Conservation (phyloP, 108 stramenopile genomes). For the Asterionellopsis glacialis region DNA sequence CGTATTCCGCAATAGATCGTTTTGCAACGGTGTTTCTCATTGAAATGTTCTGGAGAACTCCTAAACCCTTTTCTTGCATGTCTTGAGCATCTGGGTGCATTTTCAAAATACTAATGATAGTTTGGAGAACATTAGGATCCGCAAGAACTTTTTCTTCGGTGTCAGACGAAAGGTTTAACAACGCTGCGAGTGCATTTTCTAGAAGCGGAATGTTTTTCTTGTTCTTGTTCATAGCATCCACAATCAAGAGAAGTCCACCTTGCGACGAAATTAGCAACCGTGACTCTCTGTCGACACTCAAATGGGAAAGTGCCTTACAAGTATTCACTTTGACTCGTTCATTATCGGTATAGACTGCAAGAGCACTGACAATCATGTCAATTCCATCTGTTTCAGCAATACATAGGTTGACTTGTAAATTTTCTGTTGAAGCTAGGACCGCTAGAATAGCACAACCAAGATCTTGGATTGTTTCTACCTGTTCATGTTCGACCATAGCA, state of each 20-base stretch:
- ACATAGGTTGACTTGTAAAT: slow-evolving; percentile 38
- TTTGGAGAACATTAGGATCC: slow-evolving; percentile 20
- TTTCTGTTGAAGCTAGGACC: slow-evolving; percentile 29
- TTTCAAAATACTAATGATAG: slow-evolving; percentile 21
- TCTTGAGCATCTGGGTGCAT: slow-evolving; percentile 4
- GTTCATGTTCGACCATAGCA: slow-evolving; percentile 31
- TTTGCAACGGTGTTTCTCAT: slow-evolving; percentile 30
- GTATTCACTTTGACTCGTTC: slow-evolving; percentile 18
- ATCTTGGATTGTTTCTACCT: slow-evolving; percentile 21
- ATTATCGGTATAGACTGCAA: slow-evolving; percentile 24
- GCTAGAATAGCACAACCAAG: slow-evolving; percentile 38
- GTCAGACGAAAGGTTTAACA: slow-evolving; percentile 32
- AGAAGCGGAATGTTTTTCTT: slow-evolving; percentile 14
- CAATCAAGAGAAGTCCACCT: slow-evolving; percentile 33
- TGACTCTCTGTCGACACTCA: slow-evolving; percentile 37
- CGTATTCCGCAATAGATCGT: slow-evolving; percentile 20
- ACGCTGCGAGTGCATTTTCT: slow-evolving; percentile 17
- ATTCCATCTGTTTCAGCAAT: slow-evolving; percentile 43
- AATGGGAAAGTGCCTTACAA: slow-evolving; percentile 24
- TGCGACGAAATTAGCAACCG: slow-evolving; percentile 31
- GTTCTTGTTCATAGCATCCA: slow-evolving; percentile 23
- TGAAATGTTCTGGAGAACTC: slow-evolving; percentile 36
- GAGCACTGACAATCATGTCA: slow-evolving; percentile 33
- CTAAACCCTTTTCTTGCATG: slow-evolving; percentile 30
- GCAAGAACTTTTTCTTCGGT: slow-evolving; percentile 23